Evolutionary conservation across 352 stramenopile species (phyloP).

Genomic region (Globisporangium cystogenes): DNA sequence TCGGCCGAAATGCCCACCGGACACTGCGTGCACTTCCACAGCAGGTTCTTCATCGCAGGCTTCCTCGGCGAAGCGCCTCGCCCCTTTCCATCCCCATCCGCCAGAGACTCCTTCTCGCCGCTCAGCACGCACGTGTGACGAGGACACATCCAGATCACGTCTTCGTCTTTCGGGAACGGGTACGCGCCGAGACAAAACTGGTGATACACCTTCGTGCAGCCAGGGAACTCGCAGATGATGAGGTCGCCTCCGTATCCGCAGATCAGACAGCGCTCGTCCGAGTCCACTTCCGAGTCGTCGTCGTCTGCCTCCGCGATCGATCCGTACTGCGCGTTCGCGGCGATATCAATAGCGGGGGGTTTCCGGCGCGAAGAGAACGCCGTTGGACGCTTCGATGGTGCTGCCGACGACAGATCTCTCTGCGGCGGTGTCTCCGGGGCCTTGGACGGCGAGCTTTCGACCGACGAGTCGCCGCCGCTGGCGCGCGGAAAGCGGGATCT

Average conservation of each 20-base stretch:
- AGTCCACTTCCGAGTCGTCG: slow-evolving; percentile 38
- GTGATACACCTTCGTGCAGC: slow-evolving; percentile 84
- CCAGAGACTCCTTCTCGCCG: slow-evolving; percentile 42
- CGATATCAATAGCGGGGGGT: slow-evolving; percentile 32
- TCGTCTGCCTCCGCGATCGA: slow-evolving; percentile 24
- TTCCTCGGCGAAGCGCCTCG: slow-evolving; percentile 52
- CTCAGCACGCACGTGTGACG: slow-evolving; percentile 70
- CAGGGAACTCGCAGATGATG: slow-evolving; percentile 77
- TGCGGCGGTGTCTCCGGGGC: slow-evolving; percentile 25
- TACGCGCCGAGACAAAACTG: slow-evolving; percentile 80
- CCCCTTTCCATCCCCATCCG: slow-evolving; percentile 36
- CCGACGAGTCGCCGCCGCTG: slow-evolving; percentile 27
- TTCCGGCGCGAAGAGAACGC: slow-evolving; percentile 19
- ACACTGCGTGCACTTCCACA: slow-evolving; percentile 82
- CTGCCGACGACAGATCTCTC: slow-evolving; percentile 18
- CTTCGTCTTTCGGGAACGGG: slow-evolving; percentile 74
- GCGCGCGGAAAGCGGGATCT: slow-evolving; percentile 28
- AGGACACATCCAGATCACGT: slow-evolving; percentile 78
- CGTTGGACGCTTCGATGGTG: slow-evolving; percentile 2
- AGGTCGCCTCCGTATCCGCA: slow-evolving; percentile 79
- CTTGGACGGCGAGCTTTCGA: slow-evolving; percentile 30
- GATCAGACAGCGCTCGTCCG: slow-evolving; percentile 75
- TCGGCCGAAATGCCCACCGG: slow-evolving; percentile 58
- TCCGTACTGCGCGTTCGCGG: slow-evolving; percentile 22
- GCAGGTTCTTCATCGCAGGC: slow-evolving; percentile 36